Base-by-base conservation (phyloP, 768 basidiomycete species). In the Lactifluus volemus region DNA sequence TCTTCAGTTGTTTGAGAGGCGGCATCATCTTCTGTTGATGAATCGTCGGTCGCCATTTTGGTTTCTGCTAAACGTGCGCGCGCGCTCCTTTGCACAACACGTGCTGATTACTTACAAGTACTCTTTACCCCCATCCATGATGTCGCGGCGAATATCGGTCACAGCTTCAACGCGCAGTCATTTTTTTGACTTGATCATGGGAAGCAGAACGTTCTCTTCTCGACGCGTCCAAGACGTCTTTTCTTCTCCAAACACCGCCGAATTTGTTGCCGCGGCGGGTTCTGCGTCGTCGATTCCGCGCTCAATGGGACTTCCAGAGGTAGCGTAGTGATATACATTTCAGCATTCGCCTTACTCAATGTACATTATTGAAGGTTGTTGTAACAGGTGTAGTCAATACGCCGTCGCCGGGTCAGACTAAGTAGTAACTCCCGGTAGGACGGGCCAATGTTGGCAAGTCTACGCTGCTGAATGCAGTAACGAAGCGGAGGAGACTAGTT, bases 1-100 rank as follows among this genome's bases (percentile, higher is more conserved):
- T 92, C 89, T 72, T 92, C 89, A 4, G 89, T 92, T 0, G 88
- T 88, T 67, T 92, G 88, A 5, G 89, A 92, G 2, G 85, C 84
- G 34, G 81, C 84, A 67, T 90, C 80, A 53, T 81, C 79, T 60
- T 81, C 79, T 5, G 79, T 77, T 0, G 78, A 77, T 1, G 79
- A 79, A 38, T 73, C 71, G 32, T 80, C 79, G 59, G 67, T 64
- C 10, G 25, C 1, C 25, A 25, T 25, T 25, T 25, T 25, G 25
- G 25, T 25, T 25, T 25, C 25, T 25, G 25, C 25, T 25, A 25
- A 25, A 25, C 2, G 25, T 25, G 25, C 1, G 25, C 1, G 25
- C 25, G 25, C 25, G 25, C 25, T 1, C 25, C 25, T 25, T 25
- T 25, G 25, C 25, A 25, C 41, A 41, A 25, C 41, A 41, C 41